phyloP scores from a whole-genome alignment of 2,329 filamentous ascomycete genomes.

The Botrytis byssoidea region DNA sequence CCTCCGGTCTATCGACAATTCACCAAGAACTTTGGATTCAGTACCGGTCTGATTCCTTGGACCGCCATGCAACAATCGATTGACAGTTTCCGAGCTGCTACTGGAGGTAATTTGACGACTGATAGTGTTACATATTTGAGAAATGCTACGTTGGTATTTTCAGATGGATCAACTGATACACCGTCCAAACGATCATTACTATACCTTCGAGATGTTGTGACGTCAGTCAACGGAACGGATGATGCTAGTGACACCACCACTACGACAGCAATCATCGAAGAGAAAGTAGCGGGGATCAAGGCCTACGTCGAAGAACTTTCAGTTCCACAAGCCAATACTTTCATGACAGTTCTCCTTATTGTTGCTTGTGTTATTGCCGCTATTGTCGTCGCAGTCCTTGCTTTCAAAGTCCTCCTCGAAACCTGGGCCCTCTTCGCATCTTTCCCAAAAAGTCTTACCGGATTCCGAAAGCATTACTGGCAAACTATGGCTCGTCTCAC shows the following conservation, averaged over 20 bases:
- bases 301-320: constrained; percentile 79
- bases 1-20: constrained; percentile 87
- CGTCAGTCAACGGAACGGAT: constrained; percentile 45
- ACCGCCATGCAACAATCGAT: constrained; percentile 75
- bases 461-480: constrained; percentile 97
- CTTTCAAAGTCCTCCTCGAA: constrained; percentile 90
- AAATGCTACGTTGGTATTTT: constrained; percentile 73
- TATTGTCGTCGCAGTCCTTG: constrained; percentile 80
- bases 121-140: constrained; percentile 72
- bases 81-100: constrained; percentile 74
- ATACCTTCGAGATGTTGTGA: constrained; percentile 53
- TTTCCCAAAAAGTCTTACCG: constrained; percentile 74
- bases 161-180: constrained; percentile 55
- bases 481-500: constrained; percentile 84
- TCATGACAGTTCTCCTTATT: constrained; percentile 90
- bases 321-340: constrained; percentile 86
- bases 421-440: constrained; percentile 85
- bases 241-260: constrained; percentile 27
- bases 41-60: constrained; percentile 81
- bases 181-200: constrained; percentile 58
- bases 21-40: constrained; percentile 90
- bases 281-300: constrained; percentile 71
- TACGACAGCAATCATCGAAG: constrained; percentile 41
- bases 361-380: constrained; percentile 83
- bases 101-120: constrained; percentile 83